phyloP scores from a whole-genome alignment of 1,139 yeast species.

The Ashbya aceris region DNA sequence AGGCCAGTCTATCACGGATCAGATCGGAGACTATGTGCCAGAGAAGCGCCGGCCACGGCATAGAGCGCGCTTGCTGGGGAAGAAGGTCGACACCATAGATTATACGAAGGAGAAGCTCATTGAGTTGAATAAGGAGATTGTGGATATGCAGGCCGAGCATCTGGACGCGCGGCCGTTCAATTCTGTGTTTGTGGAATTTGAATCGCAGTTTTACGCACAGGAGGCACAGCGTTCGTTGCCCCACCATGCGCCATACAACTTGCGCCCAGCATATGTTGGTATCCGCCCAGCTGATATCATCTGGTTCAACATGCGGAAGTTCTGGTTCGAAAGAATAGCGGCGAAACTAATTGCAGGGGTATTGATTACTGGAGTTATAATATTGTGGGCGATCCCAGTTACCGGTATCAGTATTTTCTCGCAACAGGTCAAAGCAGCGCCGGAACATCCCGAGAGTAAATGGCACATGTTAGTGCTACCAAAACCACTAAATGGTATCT shows the following conservation, averaged over 20 bases:
- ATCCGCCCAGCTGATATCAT: constrained; percentile 73
- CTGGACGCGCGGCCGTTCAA: constrained; percentile 37
- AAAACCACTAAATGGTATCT: constrained; percentile 54
- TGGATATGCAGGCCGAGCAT: constrained; percentile 49
- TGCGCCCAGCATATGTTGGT: constrained; percentile 55
- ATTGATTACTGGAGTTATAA: constrained; percentile 51
- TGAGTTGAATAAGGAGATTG: constrained; percentile 57
- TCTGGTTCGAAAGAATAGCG: constrained; percentile 74
- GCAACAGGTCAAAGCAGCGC: too few species aligned
- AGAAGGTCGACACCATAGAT: constrained; percentile 77
- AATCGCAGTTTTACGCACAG: constrained; percentile 81
- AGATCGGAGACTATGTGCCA: constrained; percentile 59
- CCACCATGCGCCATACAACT: constrained; percentile 54
- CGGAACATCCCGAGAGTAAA: too few species aligned
- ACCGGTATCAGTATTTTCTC: constrained; percentile 93
- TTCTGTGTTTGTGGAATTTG: constrained; percentile 80
- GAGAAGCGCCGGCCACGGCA: constrained; percentile 69
- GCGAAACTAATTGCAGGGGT: constrained; percentile 51
- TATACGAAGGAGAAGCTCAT: constrained; percentile 60
- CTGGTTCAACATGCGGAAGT: constrained; percentile 77
- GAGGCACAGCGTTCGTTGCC: constrained; percentile 77
- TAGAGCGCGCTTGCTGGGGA: constrained; percentile 58
- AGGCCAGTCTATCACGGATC: constrained; percentile 39
- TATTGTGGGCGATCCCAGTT: constrained; percentile 92
- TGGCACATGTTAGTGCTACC: constrained; percentile 39